These are phyloP conservation scores for Thoreauomyces humboldtii DNA, from an alignment of 192 early-diverging fungal species.

Conservation along the genomic window DNA sequence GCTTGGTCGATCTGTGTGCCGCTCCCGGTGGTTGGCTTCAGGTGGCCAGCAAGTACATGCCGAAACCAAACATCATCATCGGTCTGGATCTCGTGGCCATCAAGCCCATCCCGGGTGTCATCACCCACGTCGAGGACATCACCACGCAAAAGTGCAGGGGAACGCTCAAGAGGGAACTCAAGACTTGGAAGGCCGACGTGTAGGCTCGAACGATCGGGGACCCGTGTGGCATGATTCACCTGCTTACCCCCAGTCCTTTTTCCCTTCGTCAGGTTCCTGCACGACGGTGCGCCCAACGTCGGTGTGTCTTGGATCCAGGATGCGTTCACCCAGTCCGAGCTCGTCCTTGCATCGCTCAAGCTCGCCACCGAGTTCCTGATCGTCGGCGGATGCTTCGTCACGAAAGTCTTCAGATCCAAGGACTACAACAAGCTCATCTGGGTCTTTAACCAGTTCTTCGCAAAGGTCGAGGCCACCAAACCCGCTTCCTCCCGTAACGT, in stretches of 20 bases:
- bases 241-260: too few species aligned
- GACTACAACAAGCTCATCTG: constrained; percentile 99
- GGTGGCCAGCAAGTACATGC: constrained; percentile 98
- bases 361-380: constrained; percentile 90
- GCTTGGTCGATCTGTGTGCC: constrained; percentile 95
- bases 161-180: constrained; percentile 82
- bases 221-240: too few species aligned
- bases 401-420: constrained; percentile 98
- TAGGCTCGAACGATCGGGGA: too few species aligned
- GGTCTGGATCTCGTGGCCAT: constrained; percentile 95
- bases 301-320: constrained; percentile 95
- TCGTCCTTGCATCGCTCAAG: constrained; percentile 88
- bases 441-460: constrained; percentile 97
- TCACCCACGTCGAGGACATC: constrained; percentile 96
- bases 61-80: constrained; percentile 88
- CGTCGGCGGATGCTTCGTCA: constrained; percentile 93
- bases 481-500: constrained; percentile 96
- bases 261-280: constrained; percentile 67
- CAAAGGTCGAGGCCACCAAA: constrained; percentile 96
- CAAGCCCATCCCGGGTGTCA: constrained; percentile 92
- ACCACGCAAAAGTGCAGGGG: constrained; percentile 89
- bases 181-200: constrained; percentile 99
- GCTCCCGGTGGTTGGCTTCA: constrained; percentile 99
- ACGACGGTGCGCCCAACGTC: constrained; percentile 99
- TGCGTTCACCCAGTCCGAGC: constrained; percentile 93